These are phyloP conservation scores for Cucurbitaria berberidis DNA, from an alignment of 2,329 filamentous ascomycete species.

Conservation along the genomic window DNA sequence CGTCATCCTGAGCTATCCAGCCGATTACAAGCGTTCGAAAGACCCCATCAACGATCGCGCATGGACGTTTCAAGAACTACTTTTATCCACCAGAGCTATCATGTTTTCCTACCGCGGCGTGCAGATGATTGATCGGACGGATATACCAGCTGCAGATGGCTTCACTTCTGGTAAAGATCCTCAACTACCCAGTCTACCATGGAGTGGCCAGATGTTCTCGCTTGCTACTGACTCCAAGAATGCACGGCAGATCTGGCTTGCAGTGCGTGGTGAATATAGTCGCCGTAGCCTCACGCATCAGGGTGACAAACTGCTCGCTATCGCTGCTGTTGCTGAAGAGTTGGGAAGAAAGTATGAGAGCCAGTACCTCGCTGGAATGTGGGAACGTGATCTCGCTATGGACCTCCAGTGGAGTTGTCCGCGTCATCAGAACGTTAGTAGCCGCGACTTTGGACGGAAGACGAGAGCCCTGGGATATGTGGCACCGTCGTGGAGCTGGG, in stretches of 20 bases:
- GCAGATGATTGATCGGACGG: slow-evolving; percentile 2
- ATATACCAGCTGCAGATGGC: neutral
- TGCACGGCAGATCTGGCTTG: slow-evolving; percentile 9
- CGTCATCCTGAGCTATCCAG: slow-evolving; percentile 7
- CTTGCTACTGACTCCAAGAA: slow-evolving; percentile 3
- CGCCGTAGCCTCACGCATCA: slow-evolving; percentile 9
- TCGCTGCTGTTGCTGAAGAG: slow-evolving; percentile 14
- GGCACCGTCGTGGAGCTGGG: slow-evolving; percentile 15
- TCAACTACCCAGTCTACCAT: slow-evolving; percentile 10
- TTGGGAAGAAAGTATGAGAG: slow-evolving; percentile 5
- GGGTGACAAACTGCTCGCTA: slow-evolving; percentile 11
- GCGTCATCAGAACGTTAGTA: neutral
- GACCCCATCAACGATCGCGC: slow-evolving; percentile 15
- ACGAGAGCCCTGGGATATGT: slow-evolving; percentile 6
- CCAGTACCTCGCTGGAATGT: slow-evolving; percentile 10
- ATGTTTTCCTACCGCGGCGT: slow-evolving; percentile 14
- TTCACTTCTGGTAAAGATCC: slow-evolving; percentile 1
- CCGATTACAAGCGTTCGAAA: slow-evolving; percentile 9
- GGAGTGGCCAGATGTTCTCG: slow-evolving; percentile 6
- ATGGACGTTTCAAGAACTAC: slow-evolving; percentile 17
- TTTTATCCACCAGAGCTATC: slow-evolving; percentile 9
- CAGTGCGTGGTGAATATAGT: slow-evolving; percentile 10
- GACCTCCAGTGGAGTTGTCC: slow-evolving; percentile 10
- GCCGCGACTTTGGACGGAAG: neutral
- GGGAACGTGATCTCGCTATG: slow-evolving; percentile 9